Evolutionary conservation across 352 stramenopile genomes (phyloP), one percentile per base, ranked within the genome.

Genomic region (Aphanomyces invadans): DNA sequence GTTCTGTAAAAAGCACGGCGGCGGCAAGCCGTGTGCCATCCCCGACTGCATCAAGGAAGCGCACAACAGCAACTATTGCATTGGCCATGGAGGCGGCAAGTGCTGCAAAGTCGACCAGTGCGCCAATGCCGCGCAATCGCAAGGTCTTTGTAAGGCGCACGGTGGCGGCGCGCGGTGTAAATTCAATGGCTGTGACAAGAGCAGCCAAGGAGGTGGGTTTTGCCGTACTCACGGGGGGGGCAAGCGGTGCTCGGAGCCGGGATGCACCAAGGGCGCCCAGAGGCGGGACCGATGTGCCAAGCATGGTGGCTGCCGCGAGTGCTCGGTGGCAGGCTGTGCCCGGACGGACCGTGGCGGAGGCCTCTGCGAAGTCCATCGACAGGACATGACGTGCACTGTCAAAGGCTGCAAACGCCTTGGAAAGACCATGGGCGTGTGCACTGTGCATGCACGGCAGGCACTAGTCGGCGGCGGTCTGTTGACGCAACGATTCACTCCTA

Each of bases 1-100:
- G 23, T 90, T 91, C 61, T 93, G 84, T 74, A 93, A 75, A n/a
- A 67, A 68, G 23, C 73, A 78, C 55, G 73, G 73, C 23, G 73
- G 73, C 17, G 73, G 73, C 19, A 81, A 82, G 65, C 89, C 89
- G 71, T 93, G 84, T 72, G 87, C 74, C 65, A 90, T 93, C 48
- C 78, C 88, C 17, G 84, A 81, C 31, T 93, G 84, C 73, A 88
- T 88, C 62, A 93, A 93, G 73, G 88, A 79, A 67, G 89, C 79
- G 60, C 84, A 93, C 72, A 90, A 91, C 71, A 83, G 84, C 28
- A 79, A 90, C 68, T 90, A 90, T 42, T 93, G 84, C 71, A 91
- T 93, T 29, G 83, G 84, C 62, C 84, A 93, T 71, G 84, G 84
- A 49, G 84, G 84, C 32, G 84, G 84, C 70, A 93, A 93, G 73